A percentile compares a stretch with the other conserved stretches of the same genome.
Evolutionary conservation across 768 basidiomycete genomes (phyloP).

Genomic region (Amanita exitialis): DNA sequence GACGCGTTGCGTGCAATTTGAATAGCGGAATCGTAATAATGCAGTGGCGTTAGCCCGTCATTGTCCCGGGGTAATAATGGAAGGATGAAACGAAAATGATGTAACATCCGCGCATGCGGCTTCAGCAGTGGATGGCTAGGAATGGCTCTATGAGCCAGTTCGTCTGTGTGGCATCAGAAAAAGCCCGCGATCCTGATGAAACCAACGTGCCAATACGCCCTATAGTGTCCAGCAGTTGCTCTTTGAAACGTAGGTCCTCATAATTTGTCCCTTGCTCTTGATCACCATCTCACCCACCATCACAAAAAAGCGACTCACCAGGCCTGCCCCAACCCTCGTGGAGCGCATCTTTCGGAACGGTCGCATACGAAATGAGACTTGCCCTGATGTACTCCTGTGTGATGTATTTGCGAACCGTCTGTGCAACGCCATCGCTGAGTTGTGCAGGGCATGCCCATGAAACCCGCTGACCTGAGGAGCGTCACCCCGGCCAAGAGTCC

Average conservation of each 20-base stretch:
- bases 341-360: slow-evolving; percentile 52
- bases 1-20: slow-evolving; percentile 58
- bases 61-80: slow-evolving; percentile 53
- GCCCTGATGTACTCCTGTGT: slow-evolving; percentile 68
- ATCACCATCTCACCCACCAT: not conserved
- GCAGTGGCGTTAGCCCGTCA: slow-evolving; percentile 55
- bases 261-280: slow-evolving; percentile 41
- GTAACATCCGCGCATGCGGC: slow-evolving; percentile 67
- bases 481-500: slow-evolving; percentile 40
- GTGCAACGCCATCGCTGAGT: not conserved
- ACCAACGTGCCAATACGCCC: slow-evolving; percentile 48
- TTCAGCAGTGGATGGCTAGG: slow-evolving; percentile 61
- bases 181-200: not conserved
- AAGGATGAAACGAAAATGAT: slow-evolving; percentile 70
- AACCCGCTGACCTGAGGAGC: slow-evolving; percentile 40
- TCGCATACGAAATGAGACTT: slow-evolving; percentile 62
- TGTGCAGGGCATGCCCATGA: not conserved
- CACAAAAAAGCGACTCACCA: slow-evolving; percentile 26
- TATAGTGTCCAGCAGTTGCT: slow-evolving; percentile 62
- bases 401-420: slow-evolving; percentile 62
- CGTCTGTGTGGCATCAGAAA: slow-evolving; percentile 31
- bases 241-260: slow-evolving; percentile 54
- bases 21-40: slow-evolving; percentile 71
- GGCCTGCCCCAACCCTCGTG: slow-evolving; percentile 74
- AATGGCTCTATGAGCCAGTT: slow-evolving; percentile 59